Percentiles rank a stretch among this genome's conserved stretches.
Evolutionary conservation across 306 rosid species (phyloP).

Genomic region (Prunus davidiana): DNA sequence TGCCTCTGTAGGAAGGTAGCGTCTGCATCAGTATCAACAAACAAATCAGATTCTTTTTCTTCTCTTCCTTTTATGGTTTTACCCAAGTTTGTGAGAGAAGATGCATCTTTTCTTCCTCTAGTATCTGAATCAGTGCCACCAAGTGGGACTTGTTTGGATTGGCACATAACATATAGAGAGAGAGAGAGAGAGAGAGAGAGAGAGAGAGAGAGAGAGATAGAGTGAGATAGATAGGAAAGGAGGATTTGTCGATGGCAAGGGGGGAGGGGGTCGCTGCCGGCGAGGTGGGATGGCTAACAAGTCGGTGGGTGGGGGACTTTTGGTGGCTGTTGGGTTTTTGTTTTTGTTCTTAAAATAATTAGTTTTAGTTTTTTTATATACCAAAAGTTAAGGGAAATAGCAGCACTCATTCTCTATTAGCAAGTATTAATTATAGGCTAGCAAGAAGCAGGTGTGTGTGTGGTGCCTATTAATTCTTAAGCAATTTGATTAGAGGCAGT

Average conservation of each 20-base stretch:
- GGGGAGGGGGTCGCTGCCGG: too few species aligned
- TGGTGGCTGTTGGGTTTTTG: too few species aligned
- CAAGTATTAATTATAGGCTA: too few species aligned
- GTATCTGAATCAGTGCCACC: slow-evolving; percentile 33
- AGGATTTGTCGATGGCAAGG: background rate
- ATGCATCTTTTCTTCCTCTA: background rate
- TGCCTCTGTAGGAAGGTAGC: slow-evolving; percentile 87
- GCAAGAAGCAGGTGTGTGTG: too few species aligned
- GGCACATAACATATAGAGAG: too few species aligned
- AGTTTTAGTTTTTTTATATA: too few species aligned
- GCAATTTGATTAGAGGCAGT: too few species aligned
- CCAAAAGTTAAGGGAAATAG: too few species aligned
- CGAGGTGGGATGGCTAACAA: background rate
- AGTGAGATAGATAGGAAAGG: background rate
- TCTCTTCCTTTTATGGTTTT: slow-evolving; percentile 46
- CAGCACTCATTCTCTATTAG: background rate
- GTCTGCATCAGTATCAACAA: slow-evolving; percentile 54
- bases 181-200: background rate
- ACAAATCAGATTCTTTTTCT: slow-evolving; percentile 42
- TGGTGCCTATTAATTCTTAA: too few species aligned
- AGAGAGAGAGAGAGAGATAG: background rate
- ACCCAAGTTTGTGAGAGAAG: slow-evolving; percentile 39
- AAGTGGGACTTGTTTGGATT: too few species aligned
- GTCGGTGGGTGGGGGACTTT: background rate
- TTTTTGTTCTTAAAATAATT: too few species aligned